A percentile compares a stretch with the other conserved stretches of the same genome.
Evolutionary conservation across 768 basidiomycete genomes (phyloP).

Genomic region (Suillus occidentalis): DNA sequence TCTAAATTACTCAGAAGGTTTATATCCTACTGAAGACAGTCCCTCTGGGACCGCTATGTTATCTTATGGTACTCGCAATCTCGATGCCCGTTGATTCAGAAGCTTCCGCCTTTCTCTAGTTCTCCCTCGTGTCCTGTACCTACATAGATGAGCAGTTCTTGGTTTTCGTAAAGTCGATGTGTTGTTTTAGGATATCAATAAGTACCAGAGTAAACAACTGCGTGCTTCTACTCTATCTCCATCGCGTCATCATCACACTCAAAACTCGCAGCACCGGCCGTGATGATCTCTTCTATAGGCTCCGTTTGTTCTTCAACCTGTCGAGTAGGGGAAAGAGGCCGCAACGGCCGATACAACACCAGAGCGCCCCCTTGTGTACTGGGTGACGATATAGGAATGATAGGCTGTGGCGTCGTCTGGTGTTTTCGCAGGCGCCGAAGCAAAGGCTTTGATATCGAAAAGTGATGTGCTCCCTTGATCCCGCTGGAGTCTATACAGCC

Average conservation of each 20-base stretch:
- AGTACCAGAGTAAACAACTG: conserved; percentile 10
- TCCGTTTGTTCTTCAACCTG: conserved; percentile 15
- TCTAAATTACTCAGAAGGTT: conserved; percentile 43
- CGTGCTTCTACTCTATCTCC: conserved; percentile 44
- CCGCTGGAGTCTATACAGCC: neutral
- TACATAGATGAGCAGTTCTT: conserved; percentile 26
- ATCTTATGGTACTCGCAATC: conserved; percentile 41
- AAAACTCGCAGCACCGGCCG: neutral
- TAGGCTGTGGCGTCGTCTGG: conserved; percentile 20
- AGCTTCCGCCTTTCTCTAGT: neutral
- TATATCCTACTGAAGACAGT: conserved; percentile 34
- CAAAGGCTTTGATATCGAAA: conserved; percentile 36
- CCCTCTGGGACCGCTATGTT: conserved; percentile 38
- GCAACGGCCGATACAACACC: conserved; percentile 51
- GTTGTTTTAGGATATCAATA: conserved; percentile 17
- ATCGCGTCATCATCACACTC: conserved; percentile 43
- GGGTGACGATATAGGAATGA: conserved; percentile 20
- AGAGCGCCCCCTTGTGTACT: conserved; percentile 42
- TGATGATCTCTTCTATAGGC: conserved; percentile 15
- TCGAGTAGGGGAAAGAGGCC: conserved; percentile 18
- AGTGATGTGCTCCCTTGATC: neutral
- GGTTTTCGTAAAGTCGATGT: conserved; percentile 24
- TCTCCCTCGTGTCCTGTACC: conserved; percentile 18
- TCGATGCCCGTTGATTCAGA: neutral
- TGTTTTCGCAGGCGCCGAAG: conserved; percentile 45